These are phyloP conservation scores for Catenaria anguillulae DNA, from an alignment of 371 early-diverging fungal species.

Conservation along the genomic window DNA sequence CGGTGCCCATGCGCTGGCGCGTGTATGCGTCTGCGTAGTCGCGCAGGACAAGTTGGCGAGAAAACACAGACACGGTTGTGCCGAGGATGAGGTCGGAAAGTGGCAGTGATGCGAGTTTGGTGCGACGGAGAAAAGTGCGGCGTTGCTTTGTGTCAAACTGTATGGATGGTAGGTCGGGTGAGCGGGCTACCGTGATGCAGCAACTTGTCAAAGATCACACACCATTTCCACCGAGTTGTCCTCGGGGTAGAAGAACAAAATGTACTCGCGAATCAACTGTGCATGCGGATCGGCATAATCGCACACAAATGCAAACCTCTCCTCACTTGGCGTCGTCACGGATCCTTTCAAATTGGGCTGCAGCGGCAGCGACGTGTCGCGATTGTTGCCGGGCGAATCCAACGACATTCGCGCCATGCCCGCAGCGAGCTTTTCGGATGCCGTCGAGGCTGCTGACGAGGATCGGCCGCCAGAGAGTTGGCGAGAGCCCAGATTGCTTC, in stretches of 20 bases:
- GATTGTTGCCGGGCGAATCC: too few relatives aligned
- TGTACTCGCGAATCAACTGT: slow-evolving; percentile 25
- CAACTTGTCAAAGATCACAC: not conserved
- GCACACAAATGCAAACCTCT: slow-evolving; percentile 8
- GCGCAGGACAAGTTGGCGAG: slow-evolving; percentile 23
- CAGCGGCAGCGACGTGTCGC: too few relatives aligned
- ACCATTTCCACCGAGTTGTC: slow-evolving; percentile 36
- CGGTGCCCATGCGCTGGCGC: slow-evolving; percentile 11
- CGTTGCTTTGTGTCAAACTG: slow-evolving; percentile 32
- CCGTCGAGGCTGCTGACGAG: too few relatives aligned
- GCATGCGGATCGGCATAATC: slow-evolving; percentile 35
- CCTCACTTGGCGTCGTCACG: too few relatives aligned
- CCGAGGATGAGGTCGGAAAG: slow-evolving; percentile 27
- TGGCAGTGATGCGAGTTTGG: slow-evolving; percentile 14
- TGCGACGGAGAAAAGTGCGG: slow-evolving; percentile 31
- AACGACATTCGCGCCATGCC: too few relatives aligned
- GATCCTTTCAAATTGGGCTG: too few relatives aligned
- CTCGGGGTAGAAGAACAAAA: slow-evolving; percentile 27
- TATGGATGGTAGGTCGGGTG: not conserved
- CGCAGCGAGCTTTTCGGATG: too few relatives aligned
- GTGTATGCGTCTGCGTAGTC: slow-evolving; percentile 34
- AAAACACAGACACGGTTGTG: slow-evolving; percentile 24
- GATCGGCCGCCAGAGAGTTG: too few relatives aligned
- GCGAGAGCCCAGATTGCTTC: too few relatives aligned
- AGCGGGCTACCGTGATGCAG: not conserved